phyloP scores from a whole-genome alignment of 208 protist species.

The Trypanosoma brucei region DNA sequence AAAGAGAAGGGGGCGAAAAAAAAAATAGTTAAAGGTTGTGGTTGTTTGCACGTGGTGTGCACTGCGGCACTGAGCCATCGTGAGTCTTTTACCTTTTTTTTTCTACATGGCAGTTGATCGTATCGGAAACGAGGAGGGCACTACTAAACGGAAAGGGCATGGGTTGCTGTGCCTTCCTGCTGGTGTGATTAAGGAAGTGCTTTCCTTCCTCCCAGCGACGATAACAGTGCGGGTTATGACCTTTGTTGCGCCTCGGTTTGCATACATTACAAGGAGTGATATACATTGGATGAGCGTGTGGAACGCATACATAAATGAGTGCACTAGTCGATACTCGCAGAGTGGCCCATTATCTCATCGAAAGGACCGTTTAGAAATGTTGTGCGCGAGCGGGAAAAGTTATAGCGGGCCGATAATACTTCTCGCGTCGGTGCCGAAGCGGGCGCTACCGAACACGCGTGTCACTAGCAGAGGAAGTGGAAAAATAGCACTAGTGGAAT shows the following conservation, averaged over 20 bases:
- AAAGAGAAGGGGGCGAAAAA: too few relatives aligned
- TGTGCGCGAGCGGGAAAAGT: neutral
- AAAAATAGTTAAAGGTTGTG: too few relatives aligned
- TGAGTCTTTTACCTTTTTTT: neutral
- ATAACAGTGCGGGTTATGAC: constrained; percentile 1
- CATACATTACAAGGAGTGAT: constrained; percentile 8
- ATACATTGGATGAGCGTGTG: constrained; percentile 18
- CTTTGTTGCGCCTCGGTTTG: constrained; percentile 1
- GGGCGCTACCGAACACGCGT: neutral
- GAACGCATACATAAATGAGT: neutral
- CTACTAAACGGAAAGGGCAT: neutral
- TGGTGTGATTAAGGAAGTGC: constrained; percentile 11
- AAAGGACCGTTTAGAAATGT: neutral
- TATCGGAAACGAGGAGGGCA: neutral
- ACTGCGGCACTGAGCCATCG: too few relatives aligned
- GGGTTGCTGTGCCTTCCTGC: constrained; percentile 5
- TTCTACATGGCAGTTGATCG: neutral
- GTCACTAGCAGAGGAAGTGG: neutral
- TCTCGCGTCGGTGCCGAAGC: neutral
- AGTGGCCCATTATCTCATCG: neutral
- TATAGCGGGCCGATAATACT: neutral
- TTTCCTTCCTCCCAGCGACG: constrained; percentile 20
- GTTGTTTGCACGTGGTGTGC: too few relatives aligned
- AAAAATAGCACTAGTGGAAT: neutral
- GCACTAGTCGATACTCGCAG: constrained; percentile 8